These are phyloP conservation scores for Nadsonia commutata DNA, from an alignment of 1,139 yeast species.

Conservation along the genomic window DNA sequence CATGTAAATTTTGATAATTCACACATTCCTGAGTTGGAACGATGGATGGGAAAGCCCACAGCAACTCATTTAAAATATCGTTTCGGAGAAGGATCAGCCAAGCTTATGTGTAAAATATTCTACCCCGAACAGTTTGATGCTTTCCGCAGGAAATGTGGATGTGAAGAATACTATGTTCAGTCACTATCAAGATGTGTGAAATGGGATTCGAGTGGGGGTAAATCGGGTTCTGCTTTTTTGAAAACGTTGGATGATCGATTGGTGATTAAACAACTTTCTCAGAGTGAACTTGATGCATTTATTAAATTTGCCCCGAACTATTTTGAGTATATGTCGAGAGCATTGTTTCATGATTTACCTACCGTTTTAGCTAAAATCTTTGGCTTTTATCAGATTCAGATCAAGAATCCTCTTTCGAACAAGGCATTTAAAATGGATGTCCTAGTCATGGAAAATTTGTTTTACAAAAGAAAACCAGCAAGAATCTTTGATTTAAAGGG, in stretches of 20 bases:
- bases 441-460: slow-evolving; percentile 88
- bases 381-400: slow-evolving; percentile 89
- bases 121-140: slow-evolving; percentile 97
- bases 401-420: slow-evolving; percentile 62
- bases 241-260: slow-evolving; percentile 85
- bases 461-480: slow-evolving; percentile 68
- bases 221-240: slow-evolving; percentile 86
- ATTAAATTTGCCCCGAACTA: slow-evolving; percentile 92
- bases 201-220: slow-evolving; percentile 96
- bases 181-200: slow-evolving; percentile 84
- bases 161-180: slow-evolving; percentile 63
- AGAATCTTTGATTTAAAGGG: slow-evolving; percentile 93
- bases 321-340: slow-evolving; percentile 91
- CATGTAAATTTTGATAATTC: slow-evolving; percentile 8
- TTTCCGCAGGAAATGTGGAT: slow-evolving; percentile 68
- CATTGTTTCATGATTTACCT: slow-evolving; percentile 85
- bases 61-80: slow-evolving; percentile 84
- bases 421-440: slow-evolving; percentile 78
- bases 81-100: slow-evolving; percentile 72
- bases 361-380: slow-evolving; percentile 88
- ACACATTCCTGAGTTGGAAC: slow-evolving; percentile 31
- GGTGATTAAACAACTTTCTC: slow-evolving; percentile 78
- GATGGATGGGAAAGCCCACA: slow-evolving; percentile 60
- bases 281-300: slow-evolving; percentile 83
- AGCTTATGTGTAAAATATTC: slow-evolving; percentile 81